Base-by-base conservation (phyloP, 2,329 filamentous ascomycete genomes). In the Torrubiellomyces zombiae region DNA sequence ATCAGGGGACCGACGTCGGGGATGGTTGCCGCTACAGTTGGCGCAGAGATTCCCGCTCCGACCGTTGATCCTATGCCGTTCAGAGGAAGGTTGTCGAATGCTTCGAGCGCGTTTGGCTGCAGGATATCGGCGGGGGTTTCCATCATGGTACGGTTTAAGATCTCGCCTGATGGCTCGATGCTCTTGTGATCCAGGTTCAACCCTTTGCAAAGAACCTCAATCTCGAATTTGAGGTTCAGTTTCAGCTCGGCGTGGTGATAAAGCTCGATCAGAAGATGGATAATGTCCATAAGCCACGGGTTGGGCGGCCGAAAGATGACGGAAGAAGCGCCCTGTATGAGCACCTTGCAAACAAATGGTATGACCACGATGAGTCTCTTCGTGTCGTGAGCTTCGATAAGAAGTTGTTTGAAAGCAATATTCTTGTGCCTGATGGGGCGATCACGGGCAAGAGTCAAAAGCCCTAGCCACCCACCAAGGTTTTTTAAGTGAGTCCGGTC, bases 181-280 rank as follows among this genome's bases (percentile, higher is more conserved):
- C 68, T 75, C 53, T 91, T 93, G 51, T 93, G 78, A 33, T 95
- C 83, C n/a, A 95, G 61, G 27, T 75, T 76, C 10, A 98, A 59
- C 9, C 85, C 85, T 45, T 91, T 91, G 59, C 85, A 98, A 14
- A 98, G 64, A 14, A 98, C 85, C 50, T 98, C 89, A 29, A 98
- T 95, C 50, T 98, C 89, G 39, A 98, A 98, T 42, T 95, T 98
- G 25, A 93, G 73, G 38, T 95, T 95, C 18, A 98, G 67, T 48
- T 95, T 95, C 28, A 98, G 59, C 39, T 94, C 86, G 9, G 81
- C 82, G 40, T 79, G 78, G 42, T 93, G 77, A 43, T 98, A 98
- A 4, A 98, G 63, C 44, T 98, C 91, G 39, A 93, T 80, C 18
- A 98, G 63, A 6, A 95, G 60, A 34, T 80, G 70, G 28, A 98